Percentiles rank a stretch among this genome's conserved stretches.
phyloP scores from a whole-genome alignment of 2,329 filamentous ascomycete genomes.

The Aspergillus sp. region DNA sequence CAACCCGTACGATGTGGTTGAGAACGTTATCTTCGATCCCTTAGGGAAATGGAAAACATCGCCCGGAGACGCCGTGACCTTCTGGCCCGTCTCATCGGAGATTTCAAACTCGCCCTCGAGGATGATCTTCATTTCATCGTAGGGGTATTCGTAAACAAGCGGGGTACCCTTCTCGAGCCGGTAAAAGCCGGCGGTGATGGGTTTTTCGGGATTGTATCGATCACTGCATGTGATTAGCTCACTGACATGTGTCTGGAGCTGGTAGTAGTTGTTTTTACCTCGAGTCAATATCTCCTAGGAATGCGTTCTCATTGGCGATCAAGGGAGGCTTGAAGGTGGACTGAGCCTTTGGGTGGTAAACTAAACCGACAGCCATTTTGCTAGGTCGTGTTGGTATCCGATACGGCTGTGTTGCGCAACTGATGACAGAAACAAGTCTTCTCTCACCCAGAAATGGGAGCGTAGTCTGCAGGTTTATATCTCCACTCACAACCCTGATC shows the following conservation, averaged over 20 bases:
- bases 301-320: slow-evolving; percentile 68
- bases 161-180: slow-evolving; percentile 66
- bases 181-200: slow-evolving; percentile 65
- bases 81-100: slow-evolving; percentile 60
- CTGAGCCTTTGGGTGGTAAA: slow-evolving; percentile 59
- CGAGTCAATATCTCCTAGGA: slow-evolving; percentile 61
- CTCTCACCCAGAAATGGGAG: too few relatives aligned
- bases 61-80: slow-evolving; percentile 59
- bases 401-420: neutral
- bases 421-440: neutral
- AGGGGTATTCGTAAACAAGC: slow-evolving; percentile 67
- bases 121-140: slow-evolving; percentile 74
- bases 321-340: slow-evolving; percentile 62
- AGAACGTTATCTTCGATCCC: slow-evolving; percentile 66
- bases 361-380: slow-evolving; percentile 44
- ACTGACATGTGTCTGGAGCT: neutral
- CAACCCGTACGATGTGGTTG: slow-evolving; percentile 59
- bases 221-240: slow-evolving; percentile 39
- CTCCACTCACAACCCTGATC: neutral
- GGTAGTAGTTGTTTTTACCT: slow-evolving; percentile 37
- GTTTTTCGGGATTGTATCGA: slow-evolving; percentile 56
- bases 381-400: slow-evolving; percentile 3
- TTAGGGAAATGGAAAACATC: slow-evolving; percentile 71
- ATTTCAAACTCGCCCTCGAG: slow-evolving; percentile 67
- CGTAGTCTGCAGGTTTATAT: too few relatives aligned